These are phyloP conservation scores for Madurella mycetomatis DNA, from an alignment of 2,329 filamentous ascomycete species.

Conservation along the genomic window DNA sequence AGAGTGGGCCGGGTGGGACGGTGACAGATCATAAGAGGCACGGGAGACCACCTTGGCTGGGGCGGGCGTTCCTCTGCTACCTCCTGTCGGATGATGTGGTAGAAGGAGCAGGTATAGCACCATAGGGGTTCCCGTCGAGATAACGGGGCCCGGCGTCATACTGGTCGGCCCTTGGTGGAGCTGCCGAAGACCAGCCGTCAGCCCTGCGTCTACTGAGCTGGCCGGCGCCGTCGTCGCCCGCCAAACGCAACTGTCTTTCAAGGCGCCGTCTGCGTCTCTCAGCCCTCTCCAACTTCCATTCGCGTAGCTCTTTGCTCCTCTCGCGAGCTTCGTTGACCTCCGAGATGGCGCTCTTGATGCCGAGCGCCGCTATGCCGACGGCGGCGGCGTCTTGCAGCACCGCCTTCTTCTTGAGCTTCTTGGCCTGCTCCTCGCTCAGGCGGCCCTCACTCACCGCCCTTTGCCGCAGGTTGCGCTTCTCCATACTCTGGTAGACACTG, in stretches of 20 bases:
- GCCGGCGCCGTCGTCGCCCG: slow-evolving; percentile 18
- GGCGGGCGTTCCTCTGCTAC: slow-evolving; percentile 22
- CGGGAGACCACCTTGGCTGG: background rate
- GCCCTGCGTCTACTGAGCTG: slow-evolving; percentile 37
- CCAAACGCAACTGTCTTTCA: slow-evolving; percentile 30
- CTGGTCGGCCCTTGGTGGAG: slow-evolving; percentile 36
- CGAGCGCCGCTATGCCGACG: slow-evolving; percentile 53
- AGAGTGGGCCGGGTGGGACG: background rate
- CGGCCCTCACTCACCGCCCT: slow-evolving; percentile 51
- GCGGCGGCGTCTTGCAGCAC: slow-evolving; percentile 56
- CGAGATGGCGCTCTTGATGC: slow-evolving; percentile 52
- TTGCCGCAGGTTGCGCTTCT: slow-evolving; percentile 50
- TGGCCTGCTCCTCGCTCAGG: slow-evolving; percentile 48
- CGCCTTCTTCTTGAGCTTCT: slow-evolving; percentile 54
- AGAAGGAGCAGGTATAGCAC: slow-evolving; percentile 39
- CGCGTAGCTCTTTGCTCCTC: slow-evolving; percentile 43
- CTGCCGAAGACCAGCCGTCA: slow-evolving; percentile 42
- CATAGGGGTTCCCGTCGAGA: slow-evolving; percentile 45
- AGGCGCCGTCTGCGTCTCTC: slow-evolving; percentile 47
- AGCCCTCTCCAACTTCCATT: slow-evolving; percentile 47
- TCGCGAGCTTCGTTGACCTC: slow-evolving; percentile 55
- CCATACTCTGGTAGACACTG: slow-evolving; percentile 55
- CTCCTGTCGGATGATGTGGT: slow-evolving; percentile 36
- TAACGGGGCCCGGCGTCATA: slow-evolving; percentile 44
- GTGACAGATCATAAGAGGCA: background rate